Evolutionary conservation across 2,329 filamentous ascomycete genomes (phyloP), one percentile per base, ranked within the genome.

Genomic region (Phyllosticta citriasiana): DNA sequence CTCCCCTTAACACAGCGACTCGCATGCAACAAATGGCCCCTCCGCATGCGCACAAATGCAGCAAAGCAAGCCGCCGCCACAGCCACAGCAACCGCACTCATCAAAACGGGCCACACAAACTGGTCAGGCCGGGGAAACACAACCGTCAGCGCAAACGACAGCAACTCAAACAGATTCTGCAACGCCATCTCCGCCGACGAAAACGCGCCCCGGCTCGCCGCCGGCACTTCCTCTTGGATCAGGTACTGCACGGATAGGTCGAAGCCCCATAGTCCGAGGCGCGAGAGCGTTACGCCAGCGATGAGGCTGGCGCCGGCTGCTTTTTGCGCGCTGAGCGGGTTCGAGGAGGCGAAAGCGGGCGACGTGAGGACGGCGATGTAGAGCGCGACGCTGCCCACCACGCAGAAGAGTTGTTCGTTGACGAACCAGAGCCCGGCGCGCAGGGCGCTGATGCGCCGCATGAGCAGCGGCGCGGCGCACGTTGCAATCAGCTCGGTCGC

Each of bases 381-480:
- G 0, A 71, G 57, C 2, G 65, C 65, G 22, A 74, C 70, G 67
- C 75, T 65, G 57, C 80, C 69, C 69, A 76, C 65, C 66, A 84
- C 64, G 55, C 80, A 84, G 2, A 76, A 61, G n/a, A 87, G 76
- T 68, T 91, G 87, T 82, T 85, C 88, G 60, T 81, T 85, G 9
- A 87, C 69, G 64, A 84, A 84, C 88, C 88, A 91, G 2, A 91
- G 77, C 0, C 88, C 88, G 0, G 82, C 79, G n/a, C 88, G 77
- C 7, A 89, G 76, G 0, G 77, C 68, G 24, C 78, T 77, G 5
- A 80, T 78, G 3, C 67, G 70, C 2, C 66, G 66, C 77, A 84
- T 85, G 14, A 86, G 68, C 60, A 74, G 72, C 0, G 85, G 85
- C 0, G 80, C 83, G 0, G 80, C 68, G 78, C 82, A 86, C 0